Base-by-base conservation (phyloP, 2,329 filamentous ascomycete species). In the Cordyceps cateniannulata region DNA sequence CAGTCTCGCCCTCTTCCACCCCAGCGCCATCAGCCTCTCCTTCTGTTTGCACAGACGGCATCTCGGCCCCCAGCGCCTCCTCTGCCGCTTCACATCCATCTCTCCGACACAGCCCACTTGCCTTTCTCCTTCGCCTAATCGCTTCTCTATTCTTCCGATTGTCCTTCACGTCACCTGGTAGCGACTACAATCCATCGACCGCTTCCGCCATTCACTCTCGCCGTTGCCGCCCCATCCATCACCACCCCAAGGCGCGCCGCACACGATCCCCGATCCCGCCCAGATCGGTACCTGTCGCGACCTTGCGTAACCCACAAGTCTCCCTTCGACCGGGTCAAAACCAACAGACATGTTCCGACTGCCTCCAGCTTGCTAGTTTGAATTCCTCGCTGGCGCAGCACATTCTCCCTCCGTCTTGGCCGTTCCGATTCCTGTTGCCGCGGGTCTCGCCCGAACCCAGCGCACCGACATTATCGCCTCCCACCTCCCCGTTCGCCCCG, bases 331-430 rank as follows among this genome's bases (percentile, higher is more conserved):
- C 24, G 16, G 12, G 27, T 18, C 14, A n/a, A 9, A 38, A 52
- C 48, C 57, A 44, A 60, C 57, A 60, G 57, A 51, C 40, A 60
- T 60, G 57, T 53, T 47, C 5, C 57, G 38, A 20, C 48, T 52
- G 57, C 49, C 48, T 32, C 27, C 57, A 12, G 40, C 22, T 22
- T 60, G 57, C 48, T 60, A 60, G 57, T 40, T 20, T 35, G 42
- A 16, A 5, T n/a, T 25, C 16, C 40, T 10, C 20, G 49, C 40
- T 48, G 49, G 57, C 38, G 38, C 24, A 38, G 57, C 48, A 24
- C 57, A 40, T 24, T 32, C 24, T 16, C 27, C 25, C 24, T 16
- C 20, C 38, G 32, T 7, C 38, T 40, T 32, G 40, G 42, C 49
- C 57, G 47, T 24, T 22, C 35, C 38, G n/a, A 20, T 18, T 16